Evolutionary conservation across 2,329 filamentous ascomycete species (phyloP).

Genomic region (Phoma herbarum): DNA sequence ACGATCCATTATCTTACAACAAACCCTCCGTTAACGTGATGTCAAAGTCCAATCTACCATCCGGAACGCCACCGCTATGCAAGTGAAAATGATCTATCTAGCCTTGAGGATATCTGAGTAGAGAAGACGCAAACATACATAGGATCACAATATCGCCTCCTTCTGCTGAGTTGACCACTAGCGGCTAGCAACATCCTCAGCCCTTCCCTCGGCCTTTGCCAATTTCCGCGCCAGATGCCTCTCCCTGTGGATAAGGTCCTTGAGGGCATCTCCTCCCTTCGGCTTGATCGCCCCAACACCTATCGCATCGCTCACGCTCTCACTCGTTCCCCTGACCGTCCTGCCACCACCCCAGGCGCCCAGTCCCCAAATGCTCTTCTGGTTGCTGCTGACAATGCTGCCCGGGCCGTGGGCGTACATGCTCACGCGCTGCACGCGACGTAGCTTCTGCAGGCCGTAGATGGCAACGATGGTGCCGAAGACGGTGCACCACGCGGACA

Average conservation of each 20-base stretch:
- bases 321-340: constrained; percentile 22
- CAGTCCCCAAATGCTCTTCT: constrained; percentile 36
- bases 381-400: constrained; percentile 29
- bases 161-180: not conserved
- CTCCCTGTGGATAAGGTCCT: constrained; percentile 42
- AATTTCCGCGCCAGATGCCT: constrained; percentile 37
- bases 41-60: not conserved
- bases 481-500: constrained; percentile 74
- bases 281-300: constrained; percentile 32
- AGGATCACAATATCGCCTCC: constrained; percentile 2
- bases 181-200: constrained; percentile 30
- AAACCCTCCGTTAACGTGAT: not conserved
- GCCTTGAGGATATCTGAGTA: constrained; percentile 33
- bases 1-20: constrained; percentile 8
- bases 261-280: constrained; percentile 28
- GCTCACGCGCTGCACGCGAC: constrained; percentile 84
- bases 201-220: constrained; percentile 39
- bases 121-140: constrained; percentile 25
- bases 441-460: constrained; percentile 84
- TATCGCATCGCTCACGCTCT: constrained; percentile 26
- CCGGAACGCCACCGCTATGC: constrained; percentile 37
- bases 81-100: constrained; percentile 11
- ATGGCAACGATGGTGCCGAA: constrained; percentile 81
- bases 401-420: constrained; percentile 71
- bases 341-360: constrained; percentile 40